phyloP scores from a whole-genome alignment of 805 yeast species.

The Saturnispora zaruensis region DNA sequence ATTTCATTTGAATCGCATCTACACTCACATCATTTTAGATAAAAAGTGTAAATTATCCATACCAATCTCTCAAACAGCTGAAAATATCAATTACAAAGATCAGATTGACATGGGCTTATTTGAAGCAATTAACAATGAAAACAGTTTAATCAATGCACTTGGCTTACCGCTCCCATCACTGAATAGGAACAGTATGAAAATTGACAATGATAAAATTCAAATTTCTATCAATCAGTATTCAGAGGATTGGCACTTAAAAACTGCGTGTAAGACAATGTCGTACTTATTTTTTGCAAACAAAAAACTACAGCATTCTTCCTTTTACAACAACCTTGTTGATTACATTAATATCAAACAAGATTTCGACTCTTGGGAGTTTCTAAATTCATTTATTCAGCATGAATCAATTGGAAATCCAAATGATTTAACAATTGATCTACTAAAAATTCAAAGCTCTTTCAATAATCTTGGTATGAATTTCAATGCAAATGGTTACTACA shows the following conservation, averaged over 20 bases:
- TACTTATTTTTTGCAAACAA: conserved; percentile 49
- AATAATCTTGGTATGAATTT: conserved; percentile 30
- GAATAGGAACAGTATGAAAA: conserved; percentile 3
- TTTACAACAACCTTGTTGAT: conserved; percentile 78
- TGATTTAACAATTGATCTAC: conserved; percentile 38
- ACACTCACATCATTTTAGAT: conserved; percentile 27
- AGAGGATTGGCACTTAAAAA: conserved; percentile 70
- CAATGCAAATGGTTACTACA: conserved; percentile 16
- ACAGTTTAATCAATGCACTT: conserved; percentile 4
- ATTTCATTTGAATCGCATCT: conserved; percentile 55
- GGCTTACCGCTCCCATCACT: conserved; percentile 1
- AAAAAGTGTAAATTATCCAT: conserved; percentile 15
- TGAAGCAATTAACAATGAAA: not conserved
- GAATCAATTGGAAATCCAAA: conserved; percentile 20
- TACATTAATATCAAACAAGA: conserved; percentile 69
- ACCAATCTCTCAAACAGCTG: conserved; percentile 14
- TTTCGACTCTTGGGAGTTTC: conserved; percentile 74
- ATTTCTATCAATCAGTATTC: conserved; percentile 56
- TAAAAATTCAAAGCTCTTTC: conserved; percentile 29
- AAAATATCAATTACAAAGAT: conserved; percentile 27
- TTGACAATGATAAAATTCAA: conserved; percentile 21
- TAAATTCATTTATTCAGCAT: conserved; percentile 21
- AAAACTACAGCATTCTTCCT: conserved; percentile 32
- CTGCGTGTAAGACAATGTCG: conserved; percentile 54
- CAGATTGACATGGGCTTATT: not conserved